phyloP scores from a whole-genome alignment of 2,329 filamentous ascomycete genomes.

The Aureobasidium sp. region DNA sequence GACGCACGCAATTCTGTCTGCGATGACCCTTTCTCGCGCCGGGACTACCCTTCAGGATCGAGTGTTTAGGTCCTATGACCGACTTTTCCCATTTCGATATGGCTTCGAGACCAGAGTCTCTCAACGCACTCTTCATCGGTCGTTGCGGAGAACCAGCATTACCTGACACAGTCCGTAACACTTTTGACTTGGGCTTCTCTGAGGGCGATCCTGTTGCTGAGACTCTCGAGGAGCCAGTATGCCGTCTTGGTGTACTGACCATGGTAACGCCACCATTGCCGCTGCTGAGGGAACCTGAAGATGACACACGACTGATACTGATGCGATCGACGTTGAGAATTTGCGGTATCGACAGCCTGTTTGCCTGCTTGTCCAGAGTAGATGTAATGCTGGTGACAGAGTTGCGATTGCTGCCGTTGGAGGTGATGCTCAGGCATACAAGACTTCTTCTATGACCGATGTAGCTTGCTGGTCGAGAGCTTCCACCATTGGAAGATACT shows the following conservation, averaged over 20 bases:
- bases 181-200: conserved; percentile 20
- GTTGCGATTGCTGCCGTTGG: conserved; percentile 15
- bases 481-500: background rate
- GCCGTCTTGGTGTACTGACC: conserved; percentile 28
- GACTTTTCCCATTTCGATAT: conserved; percentile 35
- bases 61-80: conserved; percentile 30
- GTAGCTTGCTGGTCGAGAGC: background rate
- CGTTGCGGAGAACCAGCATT: conserved; percentile 27
- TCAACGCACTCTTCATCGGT: background rate
- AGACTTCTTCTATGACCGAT: background rate
- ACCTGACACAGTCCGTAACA: conserved; percentile 25
- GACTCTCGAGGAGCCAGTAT: conserved; percentile 21
- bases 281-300: conserved; percentile 19
- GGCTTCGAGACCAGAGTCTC: background rate
- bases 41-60: conserved; percentile 37
- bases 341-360: conserved; percentile 23
- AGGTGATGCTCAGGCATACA: conserved; percentile 20
- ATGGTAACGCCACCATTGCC: conserved; percentile 22
- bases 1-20: conserved; percentile 37
- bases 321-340: conserved; percentile 28
- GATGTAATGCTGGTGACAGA: conserved; percentile 18
- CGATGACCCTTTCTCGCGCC: conserved; percentile 35
- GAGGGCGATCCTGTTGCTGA: conserved; percentile 34
- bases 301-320: conserved; percentile 27
- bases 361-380: conserved; percentile 18